These are phyloP conservation scores for Sclerotiophoma versabilis DNA, from an alignment of 2,329 filamentous ascomycete genomes.

Conservation along the genomic window DNA sequence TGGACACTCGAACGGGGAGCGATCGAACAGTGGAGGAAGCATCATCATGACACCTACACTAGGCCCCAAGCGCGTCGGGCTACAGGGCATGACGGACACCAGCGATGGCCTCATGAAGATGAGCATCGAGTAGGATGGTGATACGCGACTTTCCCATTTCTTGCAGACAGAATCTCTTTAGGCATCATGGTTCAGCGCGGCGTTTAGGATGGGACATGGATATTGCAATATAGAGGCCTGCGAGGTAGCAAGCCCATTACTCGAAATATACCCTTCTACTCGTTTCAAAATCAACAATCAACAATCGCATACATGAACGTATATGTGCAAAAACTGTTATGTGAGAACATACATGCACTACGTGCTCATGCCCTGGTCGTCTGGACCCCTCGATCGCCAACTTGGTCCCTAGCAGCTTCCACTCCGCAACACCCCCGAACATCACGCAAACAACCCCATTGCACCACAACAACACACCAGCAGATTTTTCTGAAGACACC, in stretches of 20 bases:
- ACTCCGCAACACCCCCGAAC: constrained; percentile 29
- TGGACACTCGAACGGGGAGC: constrained; percentile 59
- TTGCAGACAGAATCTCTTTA: constrained; percentile 1
- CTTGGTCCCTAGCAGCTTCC: constrained; percentile 23
- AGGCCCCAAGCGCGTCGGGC: constrained; percentile 57
- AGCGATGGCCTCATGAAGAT: constrained; percentile 95
- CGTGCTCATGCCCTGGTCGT: constrained; percentile 19
- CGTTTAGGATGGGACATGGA: constrained; percentile 24
- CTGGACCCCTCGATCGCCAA: constrained; percentile 31
- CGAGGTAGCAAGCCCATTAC: neutral
- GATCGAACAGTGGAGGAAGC: constrained; percentile 57
- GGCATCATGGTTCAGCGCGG: constrained; percentile 33
- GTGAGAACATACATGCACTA: neutral
- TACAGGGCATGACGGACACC: constrained; percentile 96
- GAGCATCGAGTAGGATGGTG: constrained; percentile 77
- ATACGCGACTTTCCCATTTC: neutral
- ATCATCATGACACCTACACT: constrained; percentile 51
- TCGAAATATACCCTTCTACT: neutral
- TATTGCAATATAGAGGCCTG: constrained; percentile 5
- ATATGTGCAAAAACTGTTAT: neutral
- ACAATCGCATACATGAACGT: neutral
- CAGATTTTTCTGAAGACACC: neutral
- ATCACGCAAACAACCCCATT: constrained; percentile 14
- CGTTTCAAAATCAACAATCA: neutral
- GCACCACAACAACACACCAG: constrained; percentile 4